These are phyloP conservation scores for Chytridium lagenaria DNA, from an alignment of 371 early-diverging fungal species.

Conservation along the genomic window DNA sequence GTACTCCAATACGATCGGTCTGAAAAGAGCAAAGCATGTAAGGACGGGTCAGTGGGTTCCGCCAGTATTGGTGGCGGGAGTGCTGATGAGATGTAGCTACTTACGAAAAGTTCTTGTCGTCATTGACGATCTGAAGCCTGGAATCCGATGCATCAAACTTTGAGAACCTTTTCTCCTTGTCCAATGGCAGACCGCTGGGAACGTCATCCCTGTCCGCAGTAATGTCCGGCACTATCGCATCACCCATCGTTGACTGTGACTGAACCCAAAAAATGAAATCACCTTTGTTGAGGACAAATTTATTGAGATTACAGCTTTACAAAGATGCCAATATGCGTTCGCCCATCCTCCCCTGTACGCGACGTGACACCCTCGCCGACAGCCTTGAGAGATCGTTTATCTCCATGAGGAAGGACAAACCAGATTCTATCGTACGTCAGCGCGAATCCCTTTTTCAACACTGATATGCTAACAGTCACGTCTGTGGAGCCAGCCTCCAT, in stretches of 20 bases:
- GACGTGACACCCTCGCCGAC: not conserved
- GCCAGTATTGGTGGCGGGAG: not conserved
- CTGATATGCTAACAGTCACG: conserved; percentile 22
- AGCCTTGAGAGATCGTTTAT: conserved; percentile 16
- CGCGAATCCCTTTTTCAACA: conserved; percentile 10
- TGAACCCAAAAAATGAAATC: conserved; percentile 1
- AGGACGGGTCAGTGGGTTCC: not conserved
- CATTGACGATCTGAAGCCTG: conserved; percentile 84
- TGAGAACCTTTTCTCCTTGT: conserved; percentile 30
- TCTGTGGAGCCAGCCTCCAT: conserved; percentile 27
- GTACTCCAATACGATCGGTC: conserved; percentile 69
- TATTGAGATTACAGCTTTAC: not conserved
- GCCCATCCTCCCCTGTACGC: not conserved
- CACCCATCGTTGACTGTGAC: not conserved
- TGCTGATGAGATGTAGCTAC: conserved; percentile 22
- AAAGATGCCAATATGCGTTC: conserved; percentile 7
- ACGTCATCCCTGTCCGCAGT: not conserved
- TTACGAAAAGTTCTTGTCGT: conserved; percentile 84
- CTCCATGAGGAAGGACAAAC: conserved; percentile 36
- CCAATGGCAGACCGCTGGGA: not conserved
- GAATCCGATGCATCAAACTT: conserved; percentile 38
- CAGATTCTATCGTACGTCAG: conserved; percentile 24
- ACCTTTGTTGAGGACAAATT: not conserved
- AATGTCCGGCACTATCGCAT: conserved; percentile 30
- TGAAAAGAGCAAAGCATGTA: conserved; percentile 36